Percentiles rank a stretch among this genome's conserved stretches.
Conservation (phyloP, 1,284 basidiomycete species). For the Ganoderma sinense region DNA sequence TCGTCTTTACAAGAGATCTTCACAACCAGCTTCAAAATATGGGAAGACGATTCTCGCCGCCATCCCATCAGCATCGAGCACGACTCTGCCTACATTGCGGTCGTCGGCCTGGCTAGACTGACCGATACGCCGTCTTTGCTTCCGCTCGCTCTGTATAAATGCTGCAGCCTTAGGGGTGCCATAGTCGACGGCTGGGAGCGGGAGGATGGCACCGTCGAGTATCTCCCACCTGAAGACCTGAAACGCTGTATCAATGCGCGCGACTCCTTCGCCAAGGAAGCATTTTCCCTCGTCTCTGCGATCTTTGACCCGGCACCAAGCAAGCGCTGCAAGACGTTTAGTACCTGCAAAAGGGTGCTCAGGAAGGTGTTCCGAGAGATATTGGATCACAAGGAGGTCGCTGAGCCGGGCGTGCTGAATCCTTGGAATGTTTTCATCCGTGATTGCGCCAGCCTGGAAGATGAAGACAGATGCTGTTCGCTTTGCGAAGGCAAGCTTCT, state of each 20-base stretch:
- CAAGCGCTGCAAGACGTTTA: neutral
- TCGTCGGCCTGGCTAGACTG: conserved; percentile 12
- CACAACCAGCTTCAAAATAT: neutral
- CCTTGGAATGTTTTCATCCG: neutral
- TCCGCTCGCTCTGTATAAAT: conserved; percentile 3
- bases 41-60: neutral
- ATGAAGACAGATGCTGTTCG: neutral
- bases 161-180: neutral
- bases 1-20: neutral
- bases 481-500: neutral
- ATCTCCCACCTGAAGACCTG: neutral
- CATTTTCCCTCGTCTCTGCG: neutral
- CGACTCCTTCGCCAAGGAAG: neutral
- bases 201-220: neutral
- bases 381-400: neutral
- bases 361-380: neutral
- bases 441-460: too few species aligned
- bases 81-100: neutral
- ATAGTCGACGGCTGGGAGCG: neutral
- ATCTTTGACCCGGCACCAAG: neutral
- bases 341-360: neutral
- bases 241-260: neutral
- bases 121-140: conserved; percentile 2
- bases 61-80: neutral
- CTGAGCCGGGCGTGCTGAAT: neutral